phyloP scores from a whole-genome alignment of 768 basidiomycete genomes.

The Termitomyces sp. region DNA sequence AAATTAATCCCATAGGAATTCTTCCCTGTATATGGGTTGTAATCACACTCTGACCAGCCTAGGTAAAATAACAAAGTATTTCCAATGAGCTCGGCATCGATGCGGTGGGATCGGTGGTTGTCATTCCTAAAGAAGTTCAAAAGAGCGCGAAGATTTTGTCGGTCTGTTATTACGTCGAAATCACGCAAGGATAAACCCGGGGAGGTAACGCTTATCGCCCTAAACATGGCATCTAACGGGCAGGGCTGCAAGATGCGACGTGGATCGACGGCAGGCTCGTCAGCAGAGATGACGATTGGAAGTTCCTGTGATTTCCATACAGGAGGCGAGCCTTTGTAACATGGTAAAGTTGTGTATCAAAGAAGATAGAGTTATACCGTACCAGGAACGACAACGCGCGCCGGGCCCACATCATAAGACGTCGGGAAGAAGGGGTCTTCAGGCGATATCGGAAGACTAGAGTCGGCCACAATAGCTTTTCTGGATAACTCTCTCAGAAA shows the following conservation, averaged over 20 bases:
- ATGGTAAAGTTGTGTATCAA: neutral
- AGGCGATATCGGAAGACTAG: conserved; percentile 4
- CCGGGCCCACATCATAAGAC: conserved; percentile 13
- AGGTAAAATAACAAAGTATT: conserved; percentile 14
- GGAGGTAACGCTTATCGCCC: conserved; percentile 8
- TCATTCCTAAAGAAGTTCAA: conserved; percentile 8
- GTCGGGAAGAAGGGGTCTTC: conserved; percentile 7
- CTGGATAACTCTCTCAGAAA: conserved; percentile 5
- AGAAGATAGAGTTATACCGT: neutral
- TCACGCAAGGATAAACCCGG: conserved; percentile 8
- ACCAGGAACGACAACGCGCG: conserved; percentile 10
- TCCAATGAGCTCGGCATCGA: conserved; percentile 14
- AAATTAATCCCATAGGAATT: conserved; percentile 12
- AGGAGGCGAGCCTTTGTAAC: conserved; percentile 11
- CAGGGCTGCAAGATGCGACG: conserved; percentile 8
- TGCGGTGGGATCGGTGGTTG: conserved; percentile 4
- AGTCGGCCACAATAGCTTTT: neutral
- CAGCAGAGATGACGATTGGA: conserved; percentile 6
- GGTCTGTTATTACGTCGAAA: conserved; percentile 14
- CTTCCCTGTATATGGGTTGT: neutral
- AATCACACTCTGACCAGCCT: conserved; percentile 12
- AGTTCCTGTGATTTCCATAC: conserved; percentile 12
- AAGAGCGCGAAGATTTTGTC: conserved; percentile 15
- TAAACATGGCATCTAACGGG: conserved; percentile 10
- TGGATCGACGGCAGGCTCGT: conserved; percentile 11